These are phyloP conservation scores for Nematocida major DNA, from an alignment of 371 early-diverging fungal genomes.

Conservation along the genomic window DNA sequence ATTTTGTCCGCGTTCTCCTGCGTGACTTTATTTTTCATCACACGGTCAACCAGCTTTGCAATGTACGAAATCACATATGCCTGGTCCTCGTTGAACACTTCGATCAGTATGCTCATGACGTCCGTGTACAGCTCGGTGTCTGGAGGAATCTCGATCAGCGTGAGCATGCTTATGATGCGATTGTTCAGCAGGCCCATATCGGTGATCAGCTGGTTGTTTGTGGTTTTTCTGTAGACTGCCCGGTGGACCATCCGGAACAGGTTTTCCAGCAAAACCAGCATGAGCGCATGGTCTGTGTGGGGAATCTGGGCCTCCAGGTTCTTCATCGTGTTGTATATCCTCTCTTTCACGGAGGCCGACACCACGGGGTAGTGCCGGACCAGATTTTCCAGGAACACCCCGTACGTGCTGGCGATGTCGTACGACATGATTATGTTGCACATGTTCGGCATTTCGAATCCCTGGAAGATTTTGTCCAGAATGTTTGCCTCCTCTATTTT, in stretches of 20 bases:
- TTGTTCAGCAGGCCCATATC: constrained; percentile 1
- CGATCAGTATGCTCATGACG: constrained; percentile 17
- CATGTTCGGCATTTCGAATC: constrained; percentile 2
- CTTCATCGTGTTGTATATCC: constrained; percentile 13
- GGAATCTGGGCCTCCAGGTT: neutral
- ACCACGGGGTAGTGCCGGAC: constrained; percentile 27
- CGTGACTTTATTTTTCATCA: neutral
- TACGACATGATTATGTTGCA: constrained; percentile 14
- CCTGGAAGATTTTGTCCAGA: constrained; percentile 5
- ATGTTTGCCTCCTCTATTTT: constrained; percentile 10
- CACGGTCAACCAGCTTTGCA: neutral
- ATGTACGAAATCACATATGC: constrained; percentile 8
- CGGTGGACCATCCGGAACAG: constrained; percentile 11
- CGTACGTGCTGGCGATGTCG: constrained; percentile 4
- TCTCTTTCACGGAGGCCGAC: neutral
- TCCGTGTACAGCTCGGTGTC: constrained; percentile 5
- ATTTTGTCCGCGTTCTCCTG: neutral
- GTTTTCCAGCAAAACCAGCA: constrained; percentile 7
- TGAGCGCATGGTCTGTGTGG: neutral
- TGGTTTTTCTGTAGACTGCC: constrained; percentile 2
- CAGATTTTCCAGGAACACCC: constrained; percentile 22
- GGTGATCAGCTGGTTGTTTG: neutral
- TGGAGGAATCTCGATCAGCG: neutral
- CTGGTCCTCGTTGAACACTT: constrained; percentile 7
- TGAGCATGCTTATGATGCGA: neutral